These are phyloP conservation scores for Saccharomyces hybrid DNA, from an alignment of 1,139 yeast species.

Conservation along the genomic window DNA sequence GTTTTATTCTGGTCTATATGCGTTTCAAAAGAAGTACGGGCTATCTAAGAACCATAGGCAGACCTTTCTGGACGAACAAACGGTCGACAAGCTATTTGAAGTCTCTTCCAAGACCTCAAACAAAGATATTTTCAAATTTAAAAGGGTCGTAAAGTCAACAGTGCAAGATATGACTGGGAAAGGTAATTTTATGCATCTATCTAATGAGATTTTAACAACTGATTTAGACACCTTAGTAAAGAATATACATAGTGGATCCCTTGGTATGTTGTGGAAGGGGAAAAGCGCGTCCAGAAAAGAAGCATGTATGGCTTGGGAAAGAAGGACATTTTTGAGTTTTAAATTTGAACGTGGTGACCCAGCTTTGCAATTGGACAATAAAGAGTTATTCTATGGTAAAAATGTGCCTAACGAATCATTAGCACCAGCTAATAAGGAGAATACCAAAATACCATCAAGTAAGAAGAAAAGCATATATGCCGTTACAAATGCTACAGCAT, in stretches of 20 bases:
- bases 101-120: constrained; percentile 47
- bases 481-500: constrained; percentile 10
- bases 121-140: constrained; percentile 53
- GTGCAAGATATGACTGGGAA: constrained; percentile 57
- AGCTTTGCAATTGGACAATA: constrained; percentile 20
- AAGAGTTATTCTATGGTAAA: constrained; percentile 15
- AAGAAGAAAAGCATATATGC: background rate
- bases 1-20: constrained; percentile 52
- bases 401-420: constrained; percentile 4
- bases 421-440: background rate
- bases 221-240: constrained; percentile 41
- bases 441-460: background rate
- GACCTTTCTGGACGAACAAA: constrained; percentile 55
- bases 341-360: constrained; percentile 31
- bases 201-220: constrained; percentile 43
- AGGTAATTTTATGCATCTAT: constrained; percentile 33
- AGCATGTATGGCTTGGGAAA: constrained; percentile 20
- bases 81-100: constrained; percentile 52
- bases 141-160: constrained; percentile 62
- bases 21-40: constrained; percentile 63
- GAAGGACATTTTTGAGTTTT: constrained; percentile 16
- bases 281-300: constrained; percentile 33
- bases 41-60: constrained; percentile 38
- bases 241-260: constrained; percentile 38
- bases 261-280: constrained; percentile 45